Evolutionary conservation across 1,139 yeast species (phyloP), one percentile per base, ranked within the genome.

Genomic region (Suhomyces bolitotheri): DNA sequence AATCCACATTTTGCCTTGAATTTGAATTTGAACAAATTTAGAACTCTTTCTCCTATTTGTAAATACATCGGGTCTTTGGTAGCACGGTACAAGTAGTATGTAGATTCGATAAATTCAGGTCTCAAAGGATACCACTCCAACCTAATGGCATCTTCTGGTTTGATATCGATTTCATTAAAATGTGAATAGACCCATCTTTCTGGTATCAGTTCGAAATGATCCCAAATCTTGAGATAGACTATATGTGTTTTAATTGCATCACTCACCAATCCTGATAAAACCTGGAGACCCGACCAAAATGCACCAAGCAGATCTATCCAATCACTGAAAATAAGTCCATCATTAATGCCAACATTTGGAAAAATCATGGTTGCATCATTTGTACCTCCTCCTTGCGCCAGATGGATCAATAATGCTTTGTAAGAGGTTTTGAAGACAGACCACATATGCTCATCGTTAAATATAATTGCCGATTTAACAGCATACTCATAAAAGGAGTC

Each of bases 401-500:
- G 73, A 41, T 69, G 73, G 1, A 62, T 57, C 39, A 66, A 45
- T n/a, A 90, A 60, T 0, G 95, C 77, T 30, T 62, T 64, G 49
- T 82, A 82, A 0, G 85, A 69, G 3, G 63, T 58, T 22, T 70
- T 59, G 75, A 90, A 90, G 1, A 87, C 78, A 0, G 66, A 53
- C 60, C 73, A 68, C 55, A 85, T 68, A 22, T 71, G 64, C 11
- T 69, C 66, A 53, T 89, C 95, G 47, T 84, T 69, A 44, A 89
- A 88, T 7, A 90, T 52, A 9, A 89, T 75, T 3, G 90, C 67
- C 16, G 81, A 79, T 53, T 90, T 90, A 24, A 87, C 69, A 0
- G 96, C 86, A 56, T 90, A 87, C 53, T 90, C 97, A 55, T 84
- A 90, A 51, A 86, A 87, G 0, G 96, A 88, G 60, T 90, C 97